Evolutionary conservation across 2,329 filamentous ascomycete species (phyloP).

Genomic region (Calonectria montana): DNA sequence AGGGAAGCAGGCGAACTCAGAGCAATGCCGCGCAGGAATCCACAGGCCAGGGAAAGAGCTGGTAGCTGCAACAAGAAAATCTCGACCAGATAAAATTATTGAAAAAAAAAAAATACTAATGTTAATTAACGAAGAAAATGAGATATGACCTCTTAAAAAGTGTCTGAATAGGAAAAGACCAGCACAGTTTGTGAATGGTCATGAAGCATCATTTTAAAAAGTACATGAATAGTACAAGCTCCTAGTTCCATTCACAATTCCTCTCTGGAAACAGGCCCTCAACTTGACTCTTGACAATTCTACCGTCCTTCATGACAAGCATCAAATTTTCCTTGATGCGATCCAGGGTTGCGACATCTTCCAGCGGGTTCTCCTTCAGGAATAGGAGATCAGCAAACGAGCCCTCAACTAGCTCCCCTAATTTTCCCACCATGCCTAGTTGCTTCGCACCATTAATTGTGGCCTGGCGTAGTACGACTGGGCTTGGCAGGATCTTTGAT

Average conservation of each 20-base stretch:
- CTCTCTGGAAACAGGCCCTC: neutral
- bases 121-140: too few relatives aligned
- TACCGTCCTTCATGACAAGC: conserved; percentile 66
- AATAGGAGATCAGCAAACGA: conserved; percentile 66
- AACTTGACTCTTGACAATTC: conserved; percentile 37
- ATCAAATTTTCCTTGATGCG: conserved; percentile 59
- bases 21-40: too few relatives aligned
- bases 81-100: too few relatives aligned
- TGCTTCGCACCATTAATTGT: conserved; percentile 62
- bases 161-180: too few relatives aligned
- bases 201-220: too few relatives aligned
- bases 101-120: too few relatives aligned
- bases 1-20: too few relatives aligned
- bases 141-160: too few relatives aligned
- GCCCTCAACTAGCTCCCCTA: conserved; percentile 63
- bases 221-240: neutral
- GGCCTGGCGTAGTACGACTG: conserved; percentile 43
- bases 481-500: conserved; percentile 33
- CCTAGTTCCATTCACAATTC: neutral
- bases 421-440: conserved; percentile 55
- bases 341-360: conserved; percentile 65
- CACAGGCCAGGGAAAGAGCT: too few relatives aligned
- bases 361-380: conserved; percentile 63
- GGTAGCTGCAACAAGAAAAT: too few relatives aligned
- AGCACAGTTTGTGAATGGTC: too few relatives aligned